Evolutionary conservation across 2,329 filamentous ascomycete genomes (phyloP), one percentile per base, ranked within the genome.

Genomic region (Coniochaeta prunicola): DNA sequence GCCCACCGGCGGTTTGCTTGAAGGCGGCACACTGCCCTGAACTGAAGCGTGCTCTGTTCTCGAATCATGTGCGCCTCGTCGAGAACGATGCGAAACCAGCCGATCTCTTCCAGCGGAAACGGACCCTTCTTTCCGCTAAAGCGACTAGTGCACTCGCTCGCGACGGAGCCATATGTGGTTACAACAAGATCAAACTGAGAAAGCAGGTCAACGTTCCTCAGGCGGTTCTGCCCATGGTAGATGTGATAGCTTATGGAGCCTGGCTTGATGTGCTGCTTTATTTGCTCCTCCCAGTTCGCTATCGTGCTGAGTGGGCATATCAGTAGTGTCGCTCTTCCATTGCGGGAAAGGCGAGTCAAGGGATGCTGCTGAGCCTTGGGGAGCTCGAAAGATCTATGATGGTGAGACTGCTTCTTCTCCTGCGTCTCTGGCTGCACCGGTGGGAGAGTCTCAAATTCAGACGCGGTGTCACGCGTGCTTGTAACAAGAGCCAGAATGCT

Each of bases 41-140:
- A 96, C 64, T 93, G 89, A 42, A 89, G 78, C 0, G 92, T 93
- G 3, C 80, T 83, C 62, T 90, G 88, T 66, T 96, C 93, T 28
- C 94, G 90, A 64, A 99, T 97, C 73, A 90, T 90, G 70, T 99
- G 94, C 0, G 92, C 94, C 73, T 99, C 93, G 63, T 97, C 93
- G 1, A 97, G 81, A 1, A 97, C 91, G 58, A 97, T 89, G 21
- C 93, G 88, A 70, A 96, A 97, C 90, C 92, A 96, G 61, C 91
- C 90, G 60, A 96, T 84, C 65, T 89, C 86, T 58, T 88, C 84
- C 38, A 97, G 75, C 0, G 92, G 89, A 63, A 80, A 85, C 7
- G 74, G 63, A 1, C 83, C 85, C 15, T 77, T 75, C 66, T 86
- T 89, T 33, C 78, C 75, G 59, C 85, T 84, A 59, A 78, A 81